Evolutionary conservation across 2,329 filamentous ascomycete genomes (phyloP), one percentile per base, ranked within the genome.

Genomic region (Bipolaris oryzae): DNA sequence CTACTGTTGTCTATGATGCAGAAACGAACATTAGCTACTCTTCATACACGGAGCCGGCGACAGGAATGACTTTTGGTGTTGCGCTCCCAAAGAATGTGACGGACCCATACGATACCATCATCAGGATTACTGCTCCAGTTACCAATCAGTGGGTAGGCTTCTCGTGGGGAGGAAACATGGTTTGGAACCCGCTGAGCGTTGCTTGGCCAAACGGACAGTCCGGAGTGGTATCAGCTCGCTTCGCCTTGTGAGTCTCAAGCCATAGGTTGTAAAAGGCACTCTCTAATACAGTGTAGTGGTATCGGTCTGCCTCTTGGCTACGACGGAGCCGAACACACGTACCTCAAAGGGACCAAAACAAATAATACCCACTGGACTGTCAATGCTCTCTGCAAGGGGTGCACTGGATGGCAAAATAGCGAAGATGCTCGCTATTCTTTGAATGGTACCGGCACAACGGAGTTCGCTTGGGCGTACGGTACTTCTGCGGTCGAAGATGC

Each of bases 351-450:
- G 21, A 71, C 71, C 13, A 57, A 50, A 9, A 63, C 69, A 7
- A 73, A 74, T 42, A 64, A 52, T 61, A 74, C 71, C n/a, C 71
- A 74, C 35, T 74, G 66, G 64, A 73, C 68, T 5, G 60, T 74
- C 39, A 69, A 67, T 35, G 68, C 70, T 3, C 35, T 71, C 7
- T 73, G 70, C 46, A 67, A 63, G 57, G 71, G 71, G 16, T 72
- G 70, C 55, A 72, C 70, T 47, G 67, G 64, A 10, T 74, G 70
- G 70, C 62, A 64, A 53, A 58, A 61, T 31, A 69, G 65, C 38
- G 70, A 72, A 21, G 70, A 72, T n/a, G 52, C 42, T n/a, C 60
- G 65, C 49, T 65, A 61, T n/a, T 62, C 47, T 1, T 49, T 74
- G 37, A 68, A 70, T 38, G 66, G 54, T 7, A 68, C 68, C 31